Evolutionary conservation across 2,329 filamentous ascomycete genomes (phyloP).

Genomic region (Chrysoporthe puriensis): DNA sequence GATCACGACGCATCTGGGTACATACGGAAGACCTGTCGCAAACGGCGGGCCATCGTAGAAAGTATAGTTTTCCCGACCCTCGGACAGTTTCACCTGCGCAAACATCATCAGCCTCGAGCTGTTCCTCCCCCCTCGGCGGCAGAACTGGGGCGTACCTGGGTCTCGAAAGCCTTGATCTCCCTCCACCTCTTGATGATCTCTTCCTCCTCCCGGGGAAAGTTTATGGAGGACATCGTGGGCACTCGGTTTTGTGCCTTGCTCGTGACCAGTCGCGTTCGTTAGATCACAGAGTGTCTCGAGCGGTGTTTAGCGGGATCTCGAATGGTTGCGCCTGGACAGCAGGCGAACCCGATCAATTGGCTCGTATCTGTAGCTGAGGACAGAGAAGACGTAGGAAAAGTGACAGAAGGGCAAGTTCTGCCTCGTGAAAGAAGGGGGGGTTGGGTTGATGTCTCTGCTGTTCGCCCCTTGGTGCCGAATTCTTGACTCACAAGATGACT

Average conservation of each 20-base stretch:
- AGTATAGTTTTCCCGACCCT: slow-evolving; percentile 81
- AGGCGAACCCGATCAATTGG: slow-evolving; percentile 7
- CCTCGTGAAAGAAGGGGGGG: background rate
- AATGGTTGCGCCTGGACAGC: background rate
- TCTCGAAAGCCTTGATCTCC: slow-evolving; percentile 88
- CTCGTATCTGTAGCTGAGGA: background rate
- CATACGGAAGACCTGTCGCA: slow-evolving; percentile 66
- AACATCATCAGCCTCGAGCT: slow-evolving; percentile 24
- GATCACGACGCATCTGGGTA: background rate
- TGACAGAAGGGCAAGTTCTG: background rate
- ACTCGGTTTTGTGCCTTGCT: slow-evolving; percentile 16
- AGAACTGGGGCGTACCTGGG: slow-evolving; percentile 61
- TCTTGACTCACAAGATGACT: slow-evolving; percentile 29
- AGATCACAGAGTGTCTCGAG: background rate
- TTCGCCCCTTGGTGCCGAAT: slow-evolving; percentile 7
- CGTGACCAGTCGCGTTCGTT: slow-evolving; percentile 6
- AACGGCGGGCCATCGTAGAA: slow-evolving; percentile 92
- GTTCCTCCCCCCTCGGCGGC: background rate
- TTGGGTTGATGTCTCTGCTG: slow-evolving; percentile 4
- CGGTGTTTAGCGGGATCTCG: background rate
- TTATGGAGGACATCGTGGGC: slow-evolving; percentile 70
- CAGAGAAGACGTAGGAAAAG: background rate
- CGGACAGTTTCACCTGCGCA: slow-evolving; percentile 72
- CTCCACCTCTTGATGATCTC: slow-evolving; percentile 83
- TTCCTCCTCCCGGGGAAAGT: slow-evolving; percentile 93